These are phyloP conservation scores for Atkinsonella texensis DNA, from an alignment of 2,329 filamentous ascomycete species.

Conservation along the genomic window DNA sequence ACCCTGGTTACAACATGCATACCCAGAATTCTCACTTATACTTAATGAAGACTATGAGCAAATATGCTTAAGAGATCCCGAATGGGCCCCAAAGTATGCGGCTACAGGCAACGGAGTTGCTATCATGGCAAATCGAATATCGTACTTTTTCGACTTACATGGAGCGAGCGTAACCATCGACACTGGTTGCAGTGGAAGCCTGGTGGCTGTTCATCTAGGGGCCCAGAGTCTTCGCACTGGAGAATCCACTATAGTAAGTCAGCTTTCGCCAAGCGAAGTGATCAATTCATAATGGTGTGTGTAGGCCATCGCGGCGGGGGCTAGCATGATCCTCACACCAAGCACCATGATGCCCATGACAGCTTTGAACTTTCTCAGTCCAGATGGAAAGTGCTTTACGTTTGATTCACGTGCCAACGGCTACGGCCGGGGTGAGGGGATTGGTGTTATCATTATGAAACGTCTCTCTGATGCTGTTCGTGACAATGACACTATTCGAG, in stretches of 20 bases:
- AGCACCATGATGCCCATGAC: slow-evolving; percentile 46
- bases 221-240: slow-evolving; percentile 34
- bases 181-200: slow-evolving; percentile 45
- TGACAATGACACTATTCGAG: slow-evolving; percentile 46
- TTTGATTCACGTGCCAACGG: slow-evolving; percentile 50
- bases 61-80: slow-evolving; percentile 35
- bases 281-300: not conserved
- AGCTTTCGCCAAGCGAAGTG: not conserved
- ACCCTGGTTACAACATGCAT: not conserved
- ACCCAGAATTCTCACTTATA: not conserved
- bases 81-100: slow-evolving; percentile 37
- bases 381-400: slow-evolving; percentile 37
- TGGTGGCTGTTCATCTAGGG: slow-evolving; percentile 42
- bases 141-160: slow-evolving; percentile 41
- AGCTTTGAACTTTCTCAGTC: slow-evolving; percentile 39
- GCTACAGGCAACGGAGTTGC: slow-evolving; percentile 41
- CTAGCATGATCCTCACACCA: slow-evolving; percentile 40
- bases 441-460: slow-evolving; percentile 48
- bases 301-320: slow-evolving; percentile 37
- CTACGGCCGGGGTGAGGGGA: slow-evolving; percentile 53
- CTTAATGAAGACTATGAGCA: slow-evolving; percentile 33
- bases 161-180: slow-evolving; percentile 47
- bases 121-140: slow-evolving; percentile 43
- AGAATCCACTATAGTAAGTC: slow-evolving; percentile 28
- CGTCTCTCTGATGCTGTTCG: slow-evolving; percentile 42